Base-by-base conservation (phyloP, 345 rosid species). In the Dimocarpus longan region DNA sequence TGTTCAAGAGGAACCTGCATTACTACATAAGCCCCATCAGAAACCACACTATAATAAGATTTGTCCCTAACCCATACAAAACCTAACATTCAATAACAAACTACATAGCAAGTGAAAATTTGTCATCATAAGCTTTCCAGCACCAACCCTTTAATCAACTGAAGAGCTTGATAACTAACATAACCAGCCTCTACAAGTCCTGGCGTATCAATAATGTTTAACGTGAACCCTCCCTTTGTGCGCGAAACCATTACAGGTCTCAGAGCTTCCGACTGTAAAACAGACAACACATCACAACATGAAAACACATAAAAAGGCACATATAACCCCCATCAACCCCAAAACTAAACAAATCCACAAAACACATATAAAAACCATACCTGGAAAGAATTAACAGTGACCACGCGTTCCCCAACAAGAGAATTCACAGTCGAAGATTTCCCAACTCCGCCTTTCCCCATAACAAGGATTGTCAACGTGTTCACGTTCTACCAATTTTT, bases 121-220 rank as follows among this genome's bases (percentile, higher is more conserved):
- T 37, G 1, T 8, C 37, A 32, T 19, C 26, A 26, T 32, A 32
- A 32, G 37, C 5, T 28, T 48, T 65, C 71, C 4, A 75, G 40
- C 22, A 81, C 87, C 2, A 56, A 93, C 97, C 94, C 86, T 85
- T 93, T 93, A 79, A 91, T 90, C 84, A 91, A 80, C 78, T 90
- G 93, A 67, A 93, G 87, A 62, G 94, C 91, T 87, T 91, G 97
- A 81, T 91, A 85, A 90, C 84, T 93, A 77, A 93, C 93, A 76
- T 90, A 93, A 73, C 97, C 97, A 80, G 91, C 95, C 83, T 93
- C 97, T 78, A 93, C 94, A 57, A 93, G 94, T 1, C 95, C 97
- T 0, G 95, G 97, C 5, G 93, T 93, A 75, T 93, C 97, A 64
- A 93, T 88, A 28, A 93, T 86, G 89, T 91, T 89, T n/a, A 93